Evolutionary conservation across 108 stramenopile genomes (phyloP), one percentile per base, ranked within the genome.

Genomic region (Cyclotella distinguenda): DNA sequence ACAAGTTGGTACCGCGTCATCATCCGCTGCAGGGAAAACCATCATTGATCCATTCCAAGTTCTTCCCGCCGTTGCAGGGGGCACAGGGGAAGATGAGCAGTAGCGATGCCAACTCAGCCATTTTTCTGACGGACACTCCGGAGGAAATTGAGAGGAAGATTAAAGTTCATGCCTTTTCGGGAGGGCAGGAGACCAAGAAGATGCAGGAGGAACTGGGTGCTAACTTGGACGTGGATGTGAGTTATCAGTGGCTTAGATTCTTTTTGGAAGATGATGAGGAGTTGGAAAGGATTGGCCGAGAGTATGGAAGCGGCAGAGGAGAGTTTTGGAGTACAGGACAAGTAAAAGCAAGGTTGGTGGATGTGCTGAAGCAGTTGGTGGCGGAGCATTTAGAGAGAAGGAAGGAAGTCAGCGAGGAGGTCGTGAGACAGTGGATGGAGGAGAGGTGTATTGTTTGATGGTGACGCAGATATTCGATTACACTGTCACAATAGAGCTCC

Each of bases 211-310:
- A 96, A 57, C 71, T 86, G 8, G 98, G 99, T 28, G 99, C 99
- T 32, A 83, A 99, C 82, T 66, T 99, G 45, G 91, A 96, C 38
- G 80, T 92, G 15, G 98, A 99, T 70, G 97, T 99, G 7, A 63
- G 91, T 13, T 97, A 94, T 69, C 96, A 98, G 86, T 99, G 96
- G 94, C 74, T 99, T 50, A 66, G 81, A 31, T 99, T 99, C 83
- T 99, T 99, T 70, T 72, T 98, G 69, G 98, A 99, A 62, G 96
- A 97, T 70, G 98, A 98, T 70, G 93, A 96, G n/a, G 92, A 96
- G 67, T 72, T 98, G 47, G 87, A 64, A 27, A 58, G 70, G 44
- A 97, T 99, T 68, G 95, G 87, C 13, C 49, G 79, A 46, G 87
- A 95, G 64, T 99, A 99, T 63, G 85, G 84, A 5, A 70, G 84